These are phyloP conservation scores for Venturiaceae sp. DNA, from an alignment of 2,329 filamentous ascomycete genomes.

Conservation along the genomic window DNA sequence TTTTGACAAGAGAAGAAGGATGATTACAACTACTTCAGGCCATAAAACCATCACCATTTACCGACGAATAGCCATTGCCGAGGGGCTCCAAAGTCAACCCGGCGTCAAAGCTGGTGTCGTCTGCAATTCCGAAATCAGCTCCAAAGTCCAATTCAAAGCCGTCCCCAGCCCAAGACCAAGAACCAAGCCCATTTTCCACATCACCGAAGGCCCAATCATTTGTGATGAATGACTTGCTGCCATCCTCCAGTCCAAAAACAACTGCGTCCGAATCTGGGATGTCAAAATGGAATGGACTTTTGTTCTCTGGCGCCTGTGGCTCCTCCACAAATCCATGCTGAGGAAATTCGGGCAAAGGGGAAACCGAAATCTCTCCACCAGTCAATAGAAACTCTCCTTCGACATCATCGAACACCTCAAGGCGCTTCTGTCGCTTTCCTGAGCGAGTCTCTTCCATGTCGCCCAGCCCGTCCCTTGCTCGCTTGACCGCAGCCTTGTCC, in stretches of 20 bases:
- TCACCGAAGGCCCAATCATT: neutral
- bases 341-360: neutral
- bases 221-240: neutral
- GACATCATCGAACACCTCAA: neutral
- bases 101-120: neutral
- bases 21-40: neutral
- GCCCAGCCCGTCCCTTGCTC: neutral
- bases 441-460: neutral
- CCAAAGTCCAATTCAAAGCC: neutral
- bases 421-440: neutral
- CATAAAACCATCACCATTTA: no score
- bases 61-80: neutral
- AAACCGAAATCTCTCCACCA: neutral
- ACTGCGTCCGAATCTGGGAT: neutral
- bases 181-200: neutral
- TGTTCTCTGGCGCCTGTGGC: neutral
- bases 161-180: no score
- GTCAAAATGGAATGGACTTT: neutral
- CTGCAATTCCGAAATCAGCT: neutral
- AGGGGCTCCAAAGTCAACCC: neutral
- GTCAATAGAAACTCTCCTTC: neutral
- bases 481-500: neutral
- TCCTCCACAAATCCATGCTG: neutral
- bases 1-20: neutral
- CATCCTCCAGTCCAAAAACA: neutral